phyloP scores from a whole-genome alignment of 176 grass and related monocot genomes.

The Zea luxurians region DNA sequence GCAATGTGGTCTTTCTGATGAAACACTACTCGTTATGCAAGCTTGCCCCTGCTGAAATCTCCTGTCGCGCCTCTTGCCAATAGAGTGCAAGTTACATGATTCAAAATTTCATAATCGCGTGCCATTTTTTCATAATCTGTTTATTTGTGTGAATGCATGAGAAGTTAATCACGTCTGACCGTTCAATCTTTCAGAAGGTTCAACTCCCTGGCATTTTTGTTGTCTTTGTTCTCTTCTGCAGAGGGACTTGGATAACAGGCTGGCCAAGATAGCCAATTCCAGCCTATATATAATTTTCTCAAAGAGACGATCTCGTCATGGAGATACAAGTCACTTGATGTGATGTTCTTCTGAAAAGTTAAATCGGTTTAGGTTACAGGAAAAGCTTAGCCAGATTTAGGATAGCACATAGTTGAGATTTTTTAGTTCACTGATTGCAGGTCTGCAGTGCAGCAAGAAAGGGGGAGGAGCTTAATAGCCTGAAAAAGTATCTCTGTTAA shows the following conservation, averaged over 20 bases:
- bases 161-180: not conserved
- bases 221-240: conserved; percentile 34
- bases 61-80: conserved; percentile 5
- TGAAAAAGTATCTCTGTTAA: conserved; percentile 20
- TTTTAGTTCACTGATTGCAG: conserved; percentile 42
- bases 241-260: conserved; percentile 35
- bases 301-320: conserved; percentile 21
- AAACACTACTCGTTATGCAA: conserved; percentile 13
- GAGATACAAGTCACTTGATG: conserved; percentile 35
- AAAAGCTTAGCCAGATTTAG: conserved; percentile 43
- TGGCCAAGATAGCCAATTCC: conserved; percentile 32
- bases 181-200: not conserved
- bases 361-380: conserved; percentile 49
- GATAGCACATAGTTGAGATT: conserved; percentile 42
- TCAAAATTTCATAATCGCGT: not conserved
- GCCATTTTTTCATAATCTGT: not conserved
- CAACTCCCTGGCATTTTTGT: not conserved
- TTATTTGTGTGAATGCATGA: not conserved
- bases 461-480: conserved; percentile 5
- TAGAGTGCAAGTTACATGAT: not conserved
- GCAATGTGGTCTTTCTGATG: conserved; percentile 13
- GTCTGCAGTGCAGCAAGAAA: conserved; percentile 36
- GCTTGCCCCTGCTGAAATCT: not conserved
- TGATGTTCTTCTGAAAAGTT: conserved; percentile 43
- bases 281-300: conserved; percentile 5